These are phyloP conservation scores for Leptomonas pyrrhocoris DNA, from an alignment of 208 protist species.

Conservation along the genomic window DNA sequence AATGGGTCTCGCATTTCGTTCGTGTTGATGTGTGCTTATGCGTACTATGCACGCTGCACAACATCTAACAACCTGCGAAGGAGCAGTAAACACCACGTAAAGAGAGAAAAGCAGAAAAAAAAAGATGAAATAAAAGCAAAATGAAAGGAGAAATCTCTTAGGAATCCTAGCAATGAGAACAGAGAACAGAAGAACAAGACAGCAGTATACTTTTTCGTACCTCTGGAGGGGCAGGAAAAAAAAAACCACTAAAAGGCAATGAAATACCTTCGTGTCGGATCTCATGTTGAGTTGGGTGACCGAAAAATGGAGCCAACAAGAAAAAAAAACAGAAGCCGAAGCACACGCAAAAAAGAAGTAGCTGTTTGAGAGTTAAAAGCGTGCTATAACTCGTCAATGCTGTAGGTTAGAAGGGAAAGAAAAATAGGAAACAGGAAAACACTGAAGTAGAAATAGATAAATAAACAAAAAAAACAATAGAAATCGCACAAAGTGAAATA, in stretches of 20 bases:
- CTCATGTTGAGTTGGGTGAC: neutral
- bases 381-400: neutral
- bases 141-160: neutral
- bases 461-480: conserved; percentile 10
- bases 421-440: too few relatives aligned
- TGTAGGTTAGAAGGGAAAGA: neutral
- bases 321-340: conserved; percentile 4
- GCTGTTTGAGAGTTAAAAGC: neutral
- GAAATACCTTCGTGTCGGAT: neutral
- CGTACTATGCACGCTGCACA: neutral
- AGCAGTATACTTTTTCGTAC: neutral
- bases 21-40: neutral
- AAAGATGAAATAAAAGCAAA: conserved; percentile 10
- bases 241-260: too few relatives aligned
- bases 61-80: neutral
- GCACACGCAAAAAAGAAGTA: conserved; percentile 15
- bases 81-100: conserved; percentile 10
- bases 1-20: neutral
- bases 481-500: too few relatives aligned
- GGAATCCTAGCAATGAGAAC: neutral
- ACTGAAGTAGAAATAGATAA: too few relatives aligned
- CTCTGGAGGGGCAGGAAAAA: neutral
- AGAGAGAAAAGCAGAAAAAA: too few relatives aligned
- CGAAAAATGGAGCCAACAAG: neutral
- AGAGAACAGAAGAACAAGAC: conserved; percentile 11